Conservation (phyloP, 352 stramenopile species). For the Ophiocytium majus region DNA sequence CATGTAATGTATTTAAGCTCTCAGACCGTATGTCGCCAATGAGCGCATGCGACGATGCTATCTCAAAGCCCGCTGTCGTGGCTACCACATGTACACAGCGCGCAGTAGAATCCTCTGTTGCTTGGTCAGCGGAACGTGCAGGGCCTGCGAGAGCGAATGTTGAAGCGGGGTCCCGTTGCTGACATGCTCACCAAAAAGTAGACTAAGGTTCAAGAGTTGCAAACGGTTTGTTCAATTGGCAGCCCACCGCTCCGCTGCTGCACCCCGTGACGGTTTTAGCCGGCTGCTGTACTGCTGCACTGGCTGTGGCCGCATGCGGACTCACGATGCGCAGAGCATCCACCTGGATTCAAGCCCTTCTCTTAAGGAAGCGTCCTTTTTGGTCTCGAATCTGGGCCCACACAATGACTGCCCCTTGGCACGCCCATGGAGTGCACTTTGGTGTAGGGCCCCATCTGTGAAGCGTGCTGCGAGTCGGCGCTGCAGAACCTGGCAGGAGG, state of each 20-base stretch:
- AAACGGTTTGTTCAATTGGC: background rate
- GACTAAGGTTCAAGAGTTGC: background rate
- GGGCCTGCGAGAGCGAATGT: background rate
- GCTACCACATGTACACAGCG: background rate
- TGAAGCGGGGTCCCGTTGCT: background rate
- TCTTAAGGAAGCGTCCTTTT: background rate
- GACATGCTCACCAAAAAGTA: background rate
- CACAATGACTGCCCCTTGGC: background rate
- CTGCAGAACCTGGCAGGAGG: background rate
- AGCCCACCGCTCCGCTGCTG: background rate
- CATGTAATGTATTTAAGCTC: background rate
- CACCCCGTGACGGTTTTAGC: background rate
- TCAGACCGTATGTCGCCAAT: background rate
- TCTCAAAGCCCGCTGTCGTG: background rate
- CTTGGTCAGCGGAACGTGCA: background rate
- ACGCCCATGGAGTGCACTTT: background rate
- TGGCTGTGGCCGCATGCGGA: background rate
- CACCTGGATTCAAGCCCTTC: background rate
- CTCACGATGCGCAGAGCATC: background rate
- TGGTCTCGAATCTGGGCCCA: background rate
- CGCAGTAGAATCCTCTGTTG: background rate
- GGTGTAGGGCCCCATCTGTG: background rate
- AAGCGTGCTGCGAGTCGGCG: background rate
- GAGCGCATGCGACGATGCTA: background rate
- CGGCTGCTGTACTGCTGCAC: background rate